Evolutionary conservation across 139 green algal species (phyloP), one percentile per base, ranked within the genome.

Genomic region (Micromonas commoda): DNA sequence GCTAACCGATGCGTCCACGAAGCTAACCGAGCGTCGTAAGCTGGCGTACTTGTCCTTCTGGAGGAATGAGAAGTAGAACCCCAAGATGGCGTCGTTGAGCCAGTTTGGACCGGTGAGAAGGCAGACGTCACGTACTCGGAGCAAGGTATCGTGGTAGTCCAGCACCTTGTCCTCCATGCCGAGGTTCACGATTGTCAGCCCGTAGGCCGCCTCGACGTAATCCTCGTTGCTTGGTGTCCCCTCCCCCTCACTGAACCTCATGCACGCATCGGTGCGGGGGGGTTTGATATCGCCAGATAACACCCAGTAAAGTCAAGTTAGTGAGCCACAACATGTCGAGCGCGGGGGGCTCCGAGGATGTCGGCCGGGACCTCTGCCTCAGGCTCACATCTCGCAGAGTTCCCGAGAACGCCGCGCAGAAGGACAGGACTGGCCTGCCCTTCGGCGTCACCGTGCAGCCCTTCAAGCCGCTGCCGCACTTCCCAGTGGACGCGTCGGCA

Each of bases 1-100:
- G 9, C 70, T 68, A 20, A 93, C 71, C 71, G 88, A 74, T 31
- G 69, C 87, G 9, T 60, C 21, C 29, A 38, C 19, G 34, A 28
- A 26, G 32, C n/a, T n/a, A n/a, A n/a, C n/a, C n/a, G n/a, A n/a
- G 29, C 69, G 23, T 21, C 28, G 69, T n/a, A 13, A 5, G 37
- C 34, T 28, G 24, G 32, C 26, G 66, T 67, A 19, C 68, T 70
- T 70, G 68, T 76, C 68, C 9, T 61, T 35, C 23, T 57, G 68
- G 0, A 93, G 64, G 64, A 82, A 91, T 1, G 2, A 24, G 63
- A 70, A 70, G 5, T 34, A 70, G 63, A 70, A 70, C 28, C 20
- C 23, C 63, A 70, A 23, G 63, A 84, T 82, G 84, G 91, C 86
- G 57, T 93, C 89, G 52, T 93, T 93, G 0, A 93, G 79, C 89